A percentile compares a stretch with the other conserved stretches of the same genome.
Conservation (phyloP, 345 rosid genomes). For the Pelargonium nanum region DNA sequence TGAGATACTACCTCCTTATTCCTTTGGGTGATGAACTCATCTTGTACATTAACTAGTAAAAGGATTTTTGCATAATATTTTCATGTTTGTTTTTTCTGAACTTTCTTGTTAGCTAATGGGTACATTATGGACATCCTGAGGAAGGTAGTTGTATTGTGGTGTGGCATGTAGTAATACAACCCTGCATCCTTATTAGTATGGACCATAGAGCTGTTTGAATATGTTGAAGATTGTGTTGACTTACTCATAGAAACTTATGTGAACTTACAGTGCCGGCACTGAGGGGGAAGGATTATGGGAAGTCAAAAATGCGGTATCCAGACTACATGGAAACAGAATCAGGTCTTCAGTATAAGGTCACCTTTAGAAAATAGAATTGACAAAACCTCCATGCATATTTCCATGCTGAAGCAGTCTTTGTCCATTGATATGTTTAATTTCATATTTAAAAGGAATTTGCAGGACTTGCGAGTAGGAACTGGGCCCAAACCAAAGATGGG, state of each 20-base stretch:
- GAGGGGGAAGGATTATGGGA: constrained; percentile 91
- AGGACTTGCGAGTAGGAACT: constrained; percentile 76
- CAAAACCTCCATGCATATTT: background rate
- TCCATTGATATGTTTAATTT: constrained; percentile 15
- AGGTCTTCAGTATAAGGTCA: constrained; percentile 94
- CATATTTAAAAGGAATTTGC: constrained; percentile 18
- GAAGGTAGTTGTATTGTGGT: background rate
- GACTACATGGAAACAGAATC: constrained; percentile 73
- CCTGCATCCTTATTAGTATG: background rate
- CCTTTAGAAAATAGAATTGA: constrained; percentile 6
- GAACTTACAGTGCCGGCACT: constrained; percentile 74
- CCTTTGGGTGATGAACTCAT: background rate
- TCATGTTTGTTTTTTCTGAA: no score
- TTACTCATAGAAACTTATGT: constrained; percentile 6
- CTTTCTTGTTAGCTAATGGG: background rate
- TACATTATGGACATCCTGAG: background rate
- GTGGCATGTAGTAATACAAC: background rate
- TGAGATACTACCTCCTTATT: no score
- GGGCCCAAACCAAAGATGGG: constrained; percentile 78
- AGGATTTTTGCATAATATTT: background rate
- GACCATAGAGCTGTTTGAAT: background rate
- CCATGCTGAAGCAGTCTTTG: background rate
- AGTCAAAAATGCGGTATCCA: constrained; percentile 76
- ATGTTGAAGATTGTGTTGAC: constrained; percentile 2
- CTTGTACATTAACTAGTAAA: no score